These are phyloP conservation scores for Aurifilum marmelostoma DNA, from an alignment of 2,329 filamentous ascomycete genomes.

Conservation along the genomic window DNA sequence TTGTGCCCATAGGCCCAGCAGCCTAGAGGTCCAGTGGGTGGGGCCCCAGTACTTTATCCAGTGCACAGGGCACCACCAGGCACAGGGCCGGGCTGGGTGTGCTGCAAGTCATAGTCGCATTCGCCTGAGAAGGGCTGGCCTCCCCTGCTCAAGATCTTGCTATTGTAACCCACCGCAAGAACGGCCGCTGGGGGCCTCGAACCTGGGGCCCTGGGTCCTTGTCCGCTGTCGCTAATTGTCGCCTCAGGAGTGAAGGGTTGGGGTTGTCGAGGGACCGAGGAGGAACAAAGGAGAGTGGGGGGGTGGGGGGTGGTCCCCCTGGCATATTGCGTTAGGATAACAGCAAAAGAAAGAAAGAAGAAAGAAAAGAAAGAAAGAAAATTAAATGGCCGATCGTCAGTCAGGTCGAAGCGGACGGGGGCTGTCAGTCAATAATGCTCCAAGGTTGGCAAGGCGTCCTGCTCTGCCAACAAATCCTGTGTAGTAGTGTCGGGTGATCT, in stretches of 20 bases:
- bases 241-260: neutral
- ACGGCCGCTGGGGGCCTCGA: slow-evolving; percentile 5
- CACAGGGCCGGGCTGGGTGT: slow-evolving; percentile 8
- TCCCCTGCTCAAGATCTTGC: neutral
- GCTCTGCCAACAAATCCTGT: neutral
- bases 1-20: neutral
- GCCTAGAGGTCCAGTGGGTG: neutral
- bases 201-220: neutral
- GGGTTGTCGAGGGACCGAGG: neutral
- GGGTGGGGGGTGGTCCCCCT: no score
- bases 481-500: neutral
- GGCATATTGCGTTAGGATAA: no score
- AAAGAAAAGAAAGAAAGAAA: neutral
- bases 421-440: neutral
- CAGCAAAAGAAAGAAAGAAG: neutral
- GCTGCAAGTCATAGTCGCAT: slow-evolving; percentile 25
- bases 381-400: neutral
- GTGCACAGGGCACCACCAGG: slow-evolving; percentile 12
- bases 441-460: neutral
- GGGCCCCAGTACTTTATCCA: neutral
- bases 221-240: neutral
- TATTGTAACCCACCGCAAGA: neutral
- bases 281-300: neutral
- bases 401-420: neutral
- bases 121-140: slow-evolving; percentile 12